These are phyloP conservation scores for Vachellia pachyceras DNA, from an alignment of 306 rosid genomes.

Conservation along the genomic window DNA sequence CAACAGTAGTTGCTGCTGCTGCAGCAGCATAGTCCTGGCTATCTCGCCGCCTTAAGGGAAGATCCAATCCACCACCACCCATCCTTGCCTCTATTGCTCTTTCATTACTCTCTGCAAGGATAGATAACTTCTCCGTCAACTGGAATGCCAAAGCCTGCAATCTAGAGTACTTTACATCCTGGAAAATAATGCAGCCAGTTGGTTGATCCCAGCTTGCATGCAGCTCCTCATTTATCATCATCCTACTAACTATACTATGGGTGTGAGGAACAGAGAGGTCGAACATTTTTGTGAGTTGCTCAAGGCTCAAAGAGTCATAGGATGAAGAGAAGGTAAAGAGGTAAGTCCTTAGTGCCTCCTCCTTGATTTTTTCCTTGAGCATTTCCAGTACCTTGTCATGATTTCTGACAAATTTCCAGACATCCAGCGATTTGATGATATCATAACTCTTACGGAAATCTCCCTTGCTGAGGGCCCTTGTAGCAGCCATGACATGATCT, in stretches of 20 bases:
- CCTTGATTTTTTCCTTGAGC: conserved; percentile 86
- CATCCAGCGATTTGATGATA: conserved; percentile 74
- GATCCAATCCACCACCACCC: conserved; percentile 93
- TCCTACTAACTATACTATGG: conserved; percentile 81
- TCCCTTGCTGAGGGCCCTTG: conserved; percentile 78
- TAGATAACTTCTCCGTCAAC: conserved; percentile 78
- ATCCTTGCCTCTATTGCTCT: conserved; percentile 85
- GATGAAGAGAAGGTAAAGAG: conserved; percentile 87
- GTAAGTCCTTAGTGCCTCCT: conserved; percentile 91
- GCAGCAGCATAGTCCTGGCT: conserved; percentile 75
- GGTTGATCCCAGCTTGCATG: conserved; percentile 81
- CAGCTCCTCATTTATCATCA: conserved; percentile 96
- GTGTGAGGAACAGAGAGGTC: conserved; percentile 65
- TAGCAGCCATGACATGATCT: conserved; percentile 95
- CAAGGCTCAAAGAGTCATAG: conserved; percentile 75
- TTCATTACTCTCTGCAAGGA: conserved; percentile 88
- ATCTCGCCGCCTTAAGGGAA: conserved; percentile 82
- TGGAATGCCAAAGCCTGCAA: conserved; percentile 85
- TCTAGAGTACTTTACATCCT: conserved; percentile 64
- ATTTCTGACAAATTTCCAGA: conserved; percentile 83
- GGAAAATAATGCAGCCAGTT: conserved; percentile 61
- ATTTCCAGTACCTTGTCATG: conserved; percentile 67
- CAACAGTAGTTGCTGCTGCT: conserved; percentile 44
- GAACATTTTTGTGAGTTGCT: conserved; percentile 75
- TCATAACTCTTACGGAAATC: conserved; percentile 76